phyloP scores from a whole-genome alignment of 2,329 filamentous ascomycete genomes.

The Aspergillus jensenii region DNA sequence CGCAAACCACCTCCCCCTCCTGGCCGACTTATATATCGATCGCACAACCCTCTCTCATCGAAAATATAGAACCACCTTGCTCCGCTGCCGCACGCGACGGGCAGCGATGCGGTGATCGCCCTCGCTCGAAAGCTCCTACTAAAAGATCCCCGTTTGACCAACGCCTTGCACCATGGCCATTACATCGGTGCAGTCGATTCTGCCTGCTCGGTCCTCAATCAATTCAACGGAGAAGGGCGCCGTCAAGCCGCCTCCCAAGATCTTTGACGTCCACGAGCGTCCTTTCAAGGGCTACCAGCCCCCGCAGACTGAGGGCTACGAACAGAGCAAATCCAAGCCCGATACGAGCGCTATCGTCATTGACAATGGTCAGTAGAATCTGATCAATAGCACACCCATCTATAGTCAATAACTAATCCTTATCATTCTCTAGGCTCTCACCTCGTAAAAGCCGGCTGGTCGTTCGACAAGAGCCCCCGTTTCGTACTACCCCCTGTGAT shows the following conservation, averaged over 20 bases:
- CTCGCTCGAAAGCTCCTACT: conserved; percentile 14
- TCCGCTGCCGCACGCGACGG: conserved; percentile 4
- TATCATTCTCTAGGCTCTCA: conserved; percentile 68
- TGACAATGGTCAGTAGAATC: conserved; percentile 73
- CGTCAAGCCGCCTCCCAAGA: conserved; percentile 55
- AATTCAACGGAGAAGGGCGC: conserved; percentile 48
- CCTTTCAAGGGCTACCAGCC: conserved; percentile 61
- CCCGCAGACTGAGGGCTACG: conserved; percentile 67
- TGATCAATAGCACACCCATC: too few relatives aligned
- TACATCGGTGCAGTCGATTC: conserved; percentile 38
- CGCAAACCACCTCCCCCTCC: background rate
- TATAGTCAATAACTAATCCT: background rate
- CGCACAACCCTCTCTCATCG: background rate
- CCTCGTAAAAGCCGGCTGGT: conserved; percentile 89
- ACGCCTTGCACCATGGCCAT: conserved; percentile 42
- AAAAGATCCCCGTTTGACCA: conserved; percentile 22
- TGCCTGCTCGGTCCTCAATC: conserved; percentile 39
- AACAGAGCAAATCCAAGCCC: conserved; percentile 61
- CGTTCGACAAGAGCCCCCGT: conserved; percentile 80
- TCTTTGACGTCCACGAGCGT: conserved; percentile 57
- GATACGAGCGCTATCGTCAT: conserved; percentile 82
- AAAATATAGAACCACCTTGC: background rate
- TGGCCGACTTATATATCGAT: background rate
- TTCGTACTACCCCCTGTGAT: conserved; percentile 84
- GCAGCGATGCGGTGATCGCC: conserved; percentile 22